Percentiles rank a stretch among this genome's conserved stretches.
Evolutionary conservation across 2,329 filamentous ascomycete genomes (phyloP).

Genomic region (Neofusicoccum ribis): DNA sequence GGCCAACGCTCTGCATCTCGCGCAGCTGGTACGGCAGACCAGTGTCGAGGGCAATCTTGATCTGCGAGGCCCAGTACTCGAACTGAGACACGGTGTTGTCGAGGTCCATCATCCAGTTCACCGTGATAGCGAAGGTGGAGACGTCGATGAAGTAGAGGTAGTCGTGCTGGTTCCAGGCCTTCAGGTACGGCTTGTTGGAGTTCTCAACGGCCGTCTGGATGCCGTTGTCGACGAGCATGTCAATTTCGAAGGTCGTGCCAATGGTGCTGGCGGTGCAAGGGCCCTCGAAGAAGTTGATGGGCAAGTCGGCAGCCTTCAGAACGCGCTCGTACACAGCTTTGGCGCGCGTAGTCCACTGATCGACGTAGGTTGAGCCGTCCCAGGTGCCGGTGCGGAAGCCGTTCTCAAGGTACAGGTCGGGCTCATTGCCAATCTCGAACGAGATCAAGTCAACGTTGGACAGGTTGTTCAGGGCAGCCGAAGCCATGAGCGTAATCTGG

Average conservation of each 20-base stretch:
- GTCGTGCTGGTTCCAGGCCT: constrained; percentile 55
- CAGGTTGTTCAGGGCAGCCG: constrained; percentile 38
- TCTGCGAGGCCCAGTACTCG: constrained; percentile 47
- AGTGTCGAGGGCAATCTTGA: constrained; percentile 43
- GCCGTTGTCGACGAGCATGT: constrained; percentile 41
- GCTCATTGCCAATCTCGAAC: constrained; percentile 48
- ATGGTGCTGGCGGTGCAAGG: constrained; percentile 53
- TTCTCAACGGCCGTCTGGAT: constrained; percentile 41
- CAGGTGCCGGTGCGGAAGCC: constrained; percentile 47
- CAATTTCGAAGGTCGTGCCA: constrained; percentile 51
- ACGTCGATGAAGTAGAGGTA: constrained; percentile 56
- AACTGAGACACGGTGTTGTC: constrained; percentile 51
- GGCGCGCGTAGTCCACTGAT: constrained; percentile 49
- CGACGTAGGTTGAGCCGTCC: constrained; percentile 46
- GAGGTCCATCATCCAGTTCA: constrained; percentile 48
- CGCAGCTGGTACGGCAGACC: constrained; percentile 51
- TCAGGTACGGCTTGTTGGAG: constrained; percentile 35
- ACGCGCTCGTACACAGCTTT: constrained; percentile 47
- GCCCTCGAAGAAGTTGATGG: constrained; percentile 50
- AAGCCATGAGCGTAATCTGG: constrained; percentile 45
- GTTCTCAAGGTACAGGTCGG: constrained; percentile 46
- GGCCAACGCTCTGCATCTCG: constrained; percentile 54
- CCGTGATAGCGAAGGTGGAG: constrained; percentile 44
- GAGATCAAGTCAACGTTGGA: constrained; percentile 42
- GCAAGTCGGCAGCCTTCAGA: constrained; percentile 41